These are phyloP conservation scores for Rhodamnia argentea DNA, from an alignment of 345 rosid species.

Conservation along the genomic window DNA sequence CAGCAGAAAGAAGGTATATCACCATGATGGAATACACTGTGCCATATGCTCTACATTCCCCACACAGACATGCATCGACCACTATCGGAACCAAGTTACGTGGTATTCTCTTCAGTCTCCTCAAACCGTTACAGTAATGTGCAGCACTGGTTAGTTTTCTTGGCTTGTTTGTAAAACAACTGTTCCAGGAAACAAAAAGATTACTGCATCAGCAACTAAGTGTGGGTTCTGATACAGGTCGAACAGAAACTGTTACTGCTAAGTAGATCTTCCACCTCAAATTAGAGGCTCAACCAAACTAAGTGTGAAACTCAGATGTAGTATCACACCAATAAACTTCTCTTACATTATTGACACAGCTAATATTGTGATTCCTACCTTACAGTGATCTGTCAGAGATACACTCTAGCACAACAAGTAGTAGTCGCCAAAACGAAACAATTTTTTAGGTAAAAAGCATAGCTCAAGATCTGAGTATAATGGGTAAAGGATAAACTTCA, in stretches of 20 bases:
- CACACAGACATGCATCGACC: not conserved
- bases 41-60: not conserved
- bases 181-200: constrained; percentile 24
- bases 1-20: not conserved
- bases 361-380: not conserved
- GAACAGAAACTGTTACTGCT: not conserved
- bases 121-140: constrained; percentile 52
- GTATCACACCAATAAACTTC: not conserved
- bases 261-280: not conserved
- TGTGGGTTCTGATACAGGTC: not conserved
- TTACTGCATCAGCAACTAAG: not conserved
- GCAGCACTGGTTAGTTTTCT: constrained; percentile 88
- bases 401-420: not conserved
- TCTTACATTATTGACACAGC: not conserved
- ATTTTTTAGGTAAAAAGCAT: not conserved
- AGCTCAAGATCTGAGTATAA: not conserved
- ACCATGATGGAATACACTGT: not conserved
- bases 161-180: constrained; percentile 98
- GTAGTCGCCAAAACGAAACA: not conserved
- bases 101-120: not conserved
- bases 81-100: not conserved
- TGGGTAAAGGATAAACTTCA: not conserved
- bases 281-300: not conserved
- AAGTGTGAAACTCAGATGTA: not conserved
- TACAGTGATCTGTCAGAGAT: not conserved